Base-by-base conservation (phyloP, 768 basidiomycete species). In the Flagelloscypha sp. region DNA sequence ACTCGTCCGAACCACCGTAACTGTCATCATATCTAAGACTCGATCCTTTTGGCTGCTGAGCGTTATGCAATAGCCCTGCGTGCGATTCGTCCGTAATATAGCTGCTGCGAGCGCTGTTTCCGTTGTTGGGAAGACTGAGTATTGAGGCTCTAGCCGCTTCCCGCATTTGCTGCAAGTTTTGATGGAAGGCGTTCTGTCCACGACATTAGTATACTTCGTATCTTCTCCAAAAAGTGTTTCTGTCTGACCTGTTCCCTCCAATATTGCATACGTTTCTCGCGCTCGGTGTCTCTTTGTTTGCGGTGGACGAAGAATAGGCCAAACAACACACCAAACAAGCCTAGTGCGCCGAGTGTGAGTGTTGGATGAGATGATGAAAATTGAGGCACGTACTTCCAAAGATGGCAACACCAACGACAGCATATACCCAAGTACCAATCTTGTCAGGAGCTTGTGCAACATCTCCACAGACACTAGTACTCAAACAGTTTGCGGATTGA, bases 251-350 rank as follows among this genome's bases (percentile, higher is more conserved):
- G 87, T 62, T 92, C 88, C 46, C 79, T 78, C 81, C 88, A 90
- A 59, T 92, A 90, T 52, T 88, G 85, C 27, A 79, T 61, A 45
- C 88, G 80, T 57, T 82, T 88, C 60, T 84, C 79, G 30, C 84
- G 79, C 48, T 90, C 86, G 39, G 64, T 57, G 27, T 79, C 78
- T 46, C 88, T 76, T 44, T 82, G 73, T 45, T 75, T 73, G 24
- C 78, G 63, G 48, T 90, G 87, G 6, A 83, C 47, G 47, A 78
- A 65, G 60, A 74, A 89, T 23, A 93, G 63, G 3, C 70, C 68
- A 35, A 74, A 57, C 27, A 89, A 65, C 7, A 80, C 81, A 11
- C 71, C 81, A 40, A 74, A 59, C 71, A 92, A 86, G 30, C 84
- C 88, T 90, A 24, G 40, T 7, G n/a, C n/a, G n/a, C n/a, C n/a